Conservation (phyloP, 345 rosid species). For the Euphorbia pulcherrima region DNA sequence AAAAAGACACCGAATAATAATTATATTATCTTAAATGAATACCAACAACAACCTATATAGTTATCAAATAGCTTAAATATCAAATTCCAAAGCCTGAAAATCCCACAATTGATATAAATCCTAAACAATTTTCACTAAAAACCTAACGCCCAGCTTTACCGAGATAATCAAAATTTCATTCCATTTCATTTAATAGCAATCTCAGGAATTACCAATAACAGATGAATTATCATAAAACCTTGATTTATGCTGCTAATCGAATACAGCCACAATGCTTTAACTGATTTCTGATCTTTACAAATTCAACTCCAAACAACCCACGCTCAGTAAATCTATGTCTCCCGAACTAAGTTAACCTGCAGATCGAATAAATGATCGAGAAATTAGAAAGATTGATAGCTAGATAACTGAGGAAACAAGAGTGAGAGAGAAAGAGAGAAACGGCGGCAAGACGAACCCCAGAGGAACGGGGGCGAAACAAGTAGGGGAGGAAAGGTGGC, state of each 20-base stretch:
- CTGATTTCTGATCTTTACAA: not conserved
- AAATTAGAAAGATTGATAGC: not conserved
- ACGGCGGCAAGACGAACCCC: no score
- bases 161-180: not conserved
- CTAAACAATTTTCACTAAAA: conserved; percentile 1
- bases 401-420: not conserved
- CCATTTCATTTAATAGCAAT: not conserved
- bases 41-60: no score
- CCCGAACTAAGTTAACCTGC: not conserved
- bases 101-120: not conserved
- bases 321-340: not conserved
- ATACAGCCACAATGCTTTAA: not conserved
- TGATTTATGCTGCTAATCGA: not conserved
- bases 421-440: not conserved
- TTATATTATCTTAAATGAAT: not conserved
- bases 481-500: no score
- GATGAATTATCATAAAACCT: conserved; percentile 1
- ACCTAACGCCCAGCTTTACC: conserved; percentile 7
- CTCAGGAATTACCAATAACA: not conserved
- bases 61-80: conserved; percentile 5
- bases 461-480: no score
- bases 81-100: not conserved
- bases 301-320: not conserved
- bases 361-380: conserved; percentile 2
- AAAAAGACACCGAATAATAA: not conserved